Evolutionary conservation across 2,329 filamentous ascomycete species (phyloP).

Genomic region (Cladosporium sp.): DNA sequence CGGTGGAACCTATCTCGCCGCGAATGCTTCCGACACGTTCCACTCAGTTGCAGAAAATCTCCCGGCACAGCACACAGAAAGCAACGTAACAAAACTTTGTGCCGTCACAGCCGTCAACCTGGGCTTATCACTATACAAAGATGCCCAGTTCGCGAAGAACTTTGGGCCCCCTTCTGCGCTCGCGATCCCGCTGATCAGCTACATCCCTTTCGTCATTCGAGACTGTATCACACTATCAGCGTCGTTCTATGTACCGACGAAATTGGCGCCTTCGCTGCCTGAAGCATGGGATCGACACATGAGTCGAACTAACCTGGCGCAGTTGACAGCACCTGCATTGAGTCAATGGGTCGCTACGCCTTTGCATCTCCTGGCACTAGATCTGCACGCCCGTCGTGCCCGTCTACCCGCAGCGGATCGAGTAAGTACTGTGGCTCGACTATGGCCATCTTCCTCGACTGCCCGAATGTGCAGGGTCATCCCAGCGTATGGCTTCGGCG

Average conservation of each 20-base stretch:
- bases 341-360: slow-evolving; percentile 27
- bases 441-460: slow-evolving; percentile 22
- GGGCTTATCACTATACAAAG: slow-evolving; percentile 26
- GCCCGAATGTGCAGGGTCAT: slow-evolving; percentile 26
- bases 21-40: slow-evolving; percentile 26
- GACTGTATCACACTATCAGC: slow-evolving; percentile 27
- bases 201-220: slow-evolving; percentile 24
- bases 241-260: slow-evolving; percentile 25
- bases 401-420: slow-evolving; percentile 17
- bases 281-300: slow-evolving; percentile 22
- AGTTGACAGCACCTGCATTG: slow-evolving; percentile 23
- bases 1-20: slow-evolving; percentile 25
- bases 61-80: slow-evolving; percentile 20
- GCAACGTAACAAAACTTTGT: slow-evolving; percentile 23
- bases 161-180: slow-evolving; percentile 22
- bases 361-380: slow-evolving; percentile 26
- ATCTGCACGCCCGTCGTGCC: slow-evolving; percentile 25
- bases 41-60: slow-evolving; percentile 18
- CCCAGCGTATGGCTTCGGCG: slow-evolving; percentile 27
- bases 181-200: slow-evolving; percentile 24
- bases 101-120: slow-evolving; percentile 25
- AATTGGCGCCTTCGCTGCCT: slow-evolving; percentile 22
- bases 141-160: slow-evolving; percentile 24
- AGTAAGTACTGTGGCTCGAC: slow-evolving; percentile 15
- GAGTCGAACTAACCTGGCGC: slow-evolving; percentile 22